Conservation (phyloP, 148 eudicot species). For the Agrostemma githago region DNA sequence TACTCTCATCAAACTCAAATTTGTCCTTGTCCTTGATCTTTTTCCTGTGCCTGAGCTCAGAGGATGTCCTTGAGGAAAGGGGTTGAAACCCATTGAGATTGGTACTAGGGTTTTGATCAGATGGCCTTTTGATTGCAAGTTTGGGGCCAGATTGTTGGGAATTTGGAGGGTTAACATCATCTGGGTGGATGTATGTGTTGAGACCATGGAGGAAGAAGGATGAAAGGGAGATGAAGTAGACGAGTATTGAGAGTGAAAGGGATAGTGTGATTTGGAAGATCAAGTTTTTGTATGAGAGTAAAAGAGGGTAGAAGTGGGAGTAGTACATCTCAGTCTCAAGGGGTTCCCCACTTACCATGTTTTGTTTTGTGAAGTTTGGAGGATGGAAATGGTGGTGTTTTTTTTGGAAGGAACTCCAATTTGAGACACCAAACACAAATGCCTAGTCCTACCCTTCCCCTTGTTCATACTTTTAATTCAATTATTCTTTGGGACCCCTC, state of each 20-base stretch:
- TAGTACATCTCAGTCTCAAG: constrained; percentile 22
- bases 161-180: constrained; percentile 59
- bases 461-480: too few relatives aligned
- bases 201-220: constrained; percentile 59
- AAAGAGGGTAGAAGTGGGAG: not conserved
- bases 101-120: constrained; percentile 26
- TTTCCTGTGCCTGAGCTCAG: constrained; percentile 65
- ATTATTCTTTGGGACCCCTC: too few relatives aligned
- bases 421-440: too few relatives aligned
- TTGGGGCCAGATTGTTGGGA: constrained; percentile 42
- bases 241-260: constrained; percentile 44
- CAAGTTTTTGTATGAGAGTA: constrained; percentile 42
- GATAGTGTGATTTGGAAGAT: constrained; percentile 52
- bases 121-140: constrained; percentile 75
- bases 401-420: too few relatives aligned
- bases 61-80: constrained; percentile 34
- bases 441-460: too few relatives aligned
- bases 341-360: not conserved
- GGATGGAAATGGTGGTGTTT: not conserved
- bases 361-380: constrained; percentile 2
- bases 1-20: constrained; percentile 81
- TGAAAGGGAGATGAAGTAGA: constrained; percentile 57
- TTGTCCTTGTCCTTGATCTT: constrained; percentile 41
- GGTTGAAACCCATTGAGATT: constrained; percentile 41
- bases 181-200: constrained; percentile 96